Conservation (phyloP, 2,329 filamentous ascomycete genomes). For the Fusarium sp. region DNA sequence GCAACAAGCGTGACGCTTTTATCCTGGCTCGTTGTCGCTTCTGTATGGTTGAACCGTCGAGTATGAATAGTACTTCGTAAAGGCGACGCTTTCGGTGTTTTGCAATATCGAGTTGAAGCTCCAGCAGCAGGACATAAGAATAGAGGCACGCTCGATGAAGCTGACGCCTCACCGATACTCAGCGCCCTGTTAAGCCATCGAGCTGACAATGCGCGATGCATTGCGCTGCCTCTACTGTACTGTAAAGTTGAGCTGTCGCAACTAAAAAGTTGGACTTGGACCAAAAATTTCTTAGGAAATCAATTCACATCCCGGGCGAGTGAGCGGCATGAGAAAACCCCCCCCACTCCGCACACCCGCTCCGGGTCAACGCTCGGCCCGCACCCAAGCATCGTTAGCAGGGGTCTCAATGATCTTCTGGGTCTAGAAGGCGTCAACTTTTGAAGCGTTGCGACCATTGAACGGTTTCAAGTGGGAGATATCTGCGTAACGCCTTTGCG, state of each 20-base stretch:
- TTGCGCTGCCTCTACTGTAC: slow-evolving; percentile 36
- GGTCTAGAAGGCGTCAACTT: slow-evolving; percentile 37
- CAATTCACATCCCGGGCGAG: background rate
- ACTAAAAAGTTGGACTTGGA: slow-evolving; percentile 23
- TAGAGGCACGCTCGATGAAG: slow-evolving; percentile 53
- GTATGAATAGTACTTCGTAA: slow-evolving; percentile 30
- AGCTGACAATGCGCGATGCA: slow-evolving; percentile 57
- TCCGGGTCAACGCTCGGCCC: slow-evolving; percentile 45
- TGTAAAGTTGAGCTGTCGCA: slow-evolving; percentile 10
- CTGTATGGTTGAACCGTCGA: slow-evolving; percentile 44
- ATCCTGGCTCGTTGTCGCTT: slow-evolving; percentile 28
- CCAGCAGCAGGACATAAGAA: slow-evolving; percentile 59
- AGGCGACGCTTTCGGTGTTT: slow-evolving; percentile 14
- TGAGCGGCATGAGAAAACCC: slow-evolving; percentile 21
- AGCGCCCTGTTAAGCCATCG: slow-evolving; percentile 56
- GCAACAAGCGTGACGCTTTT: background rate
- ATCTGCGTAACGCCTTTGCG: slow-evolving; percentile 29
- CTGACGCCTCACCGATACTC: slow-evolving; percentile 52
- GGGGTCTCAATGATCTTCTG: slow-evolving; percentile 44
- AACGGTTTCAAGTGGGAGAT: slow-evolving; percentile 24
- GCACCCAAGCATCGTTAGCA: slow-evolving; percentile 32
- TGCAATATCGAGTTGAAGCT: slow-evolving; percentile 33
- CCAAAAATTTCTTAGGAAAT: slow-evolving; percentile 42
- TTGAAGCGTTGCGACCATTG: slow-evolving; percentile 37
- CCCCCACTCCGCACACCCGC: slow-evolving; percentile 28